Conservation (phyloP, 345 rosid species). For the Linum lewisii region DNA sequence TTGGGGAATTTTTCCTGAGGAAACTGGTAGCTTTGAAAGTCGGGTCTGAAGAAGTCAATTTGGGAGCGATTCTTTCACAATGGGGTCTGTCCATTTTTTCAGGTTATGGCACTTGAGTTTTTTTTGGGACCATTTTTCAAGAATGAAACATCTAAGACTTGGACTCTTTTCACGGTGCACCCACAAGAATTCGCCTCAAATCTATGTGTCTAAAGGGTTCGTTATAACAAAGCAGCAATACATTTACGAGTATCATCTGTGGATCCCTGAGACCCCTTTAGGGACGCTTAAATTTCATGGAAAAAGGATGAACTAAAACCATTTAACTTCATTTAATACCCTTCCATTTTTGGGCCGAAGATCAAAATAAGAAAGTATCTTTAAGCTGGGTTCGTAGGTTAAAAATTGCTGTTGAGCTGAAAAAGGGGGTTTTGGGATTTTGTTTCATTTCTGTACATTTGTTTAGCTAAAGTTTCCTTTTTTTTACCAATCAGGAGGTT, state of each 20-base stretch:
- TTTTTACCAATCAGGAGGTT: background rate
- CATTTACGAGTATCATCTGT: constrained; percentile 75
- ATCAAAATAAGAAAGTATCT: constrained; percentile 40
- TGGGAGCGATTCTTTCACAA: constrained; percentile 86
- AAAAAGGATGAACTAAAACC: background rate
- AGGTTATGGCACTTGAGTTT: no score
- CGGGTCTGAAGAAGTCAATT: constrained; percentile 72
- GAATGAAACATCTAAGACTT: no score
- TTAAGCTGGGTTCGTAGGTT: constrained; percentile 88
- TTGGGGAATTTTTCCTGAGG: constrained; percentile 69
- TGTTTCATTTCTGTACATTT: background rate
- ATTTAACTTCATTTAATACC: background rate
- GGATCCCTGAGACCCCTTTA: constrained; percentile 80
- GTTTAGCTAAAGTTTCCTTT: background rate
- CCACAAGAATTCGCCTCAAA: constrained; percentile 79
- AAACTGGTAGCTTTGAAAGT: constrained; percentile 83
- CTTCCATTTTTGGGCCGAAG: background rate
- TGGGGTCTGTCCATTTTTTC: constrained; percentile 45
- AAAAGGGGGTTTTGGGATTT: constrained; percentile 42
- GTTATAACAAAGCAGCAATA: constrained; percentile 77
- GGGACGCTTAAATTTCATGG: constrained; percentile 44
- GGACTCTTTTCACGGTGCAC: constrained; percentile 41
- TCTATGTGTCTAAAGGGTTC: constrained; percentile 72
- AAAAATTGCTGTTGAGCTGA: constrained; percentile 89
- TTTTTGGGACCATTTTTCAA: background rate